A percentile compares a stretch with the other conserved stretches of the same genome.
Conservation (phyloP, 257 asterid species). For the Haberlea rhodopensis region DNA sequence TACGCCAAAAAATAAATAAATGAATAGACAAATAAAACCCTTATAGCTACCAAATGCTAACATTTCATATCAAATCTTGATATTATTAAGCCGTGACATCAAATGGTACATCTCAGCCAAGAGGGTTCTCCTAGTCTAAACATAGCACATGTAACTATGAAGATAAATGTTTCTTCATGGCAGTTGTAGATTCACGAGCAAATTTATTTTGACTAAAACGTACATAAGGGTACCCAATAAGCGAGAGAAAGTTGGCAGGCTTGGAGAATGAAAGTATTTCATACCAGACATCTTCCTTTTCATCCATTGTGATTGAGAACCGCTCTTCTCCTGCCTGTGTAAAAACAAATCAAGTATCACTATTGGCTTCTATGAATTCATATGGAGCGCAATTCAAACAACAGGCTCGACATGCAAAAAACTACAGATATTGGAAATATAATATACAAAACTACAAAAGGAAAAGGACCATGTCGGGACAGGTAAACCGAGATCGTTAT, state of each 20-base stretch:
- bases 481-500: not conserved
- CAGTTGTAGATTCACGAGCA: slow-evolving; percentile 70
- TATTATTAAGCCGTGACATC: slow-evolving; percentile 4
- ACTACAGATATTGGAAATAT: not conserved
- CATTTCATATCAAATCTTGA: not conserved
- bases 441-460: not conserved
- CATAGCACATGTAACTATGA: slow-evolving; percentile 27
- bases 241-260: slow-evolving; percentile 69
- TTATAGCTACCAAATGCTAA: no score
- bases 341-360: slow-evolving; percentile 20
- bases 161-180: slow-evolving; percentile 62
- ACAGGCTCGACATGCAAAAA: slow-evolving; percentile 13
- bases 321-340: slow-evolving; percentile 96
- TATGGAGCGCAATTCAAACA: not conserved
- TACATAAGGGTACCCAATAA: slow-evolving; percentile 79
- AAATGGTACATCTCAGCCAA: not conserved
- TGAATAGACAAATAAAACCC: not conserved
- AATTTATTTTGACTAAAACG: slow-evolving; percentile 71
- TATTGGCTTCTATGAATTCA: slow-evolving; percentile 11
- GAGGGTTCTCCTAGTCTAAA: slow-evolving; percentile 11
- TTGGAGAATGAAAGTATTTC: slow-evolving; percentile 85
- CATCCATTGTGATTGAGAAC: slow-evolving; percentile 88
- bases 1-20: not conserved
- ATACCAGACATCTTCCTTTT: slow-evolving; percentile 82
- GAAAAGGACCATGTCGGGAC: not conserved